Conservation (phyloP, 176 grass and related monocot genomes). For the Juncus effusus region DNA sequence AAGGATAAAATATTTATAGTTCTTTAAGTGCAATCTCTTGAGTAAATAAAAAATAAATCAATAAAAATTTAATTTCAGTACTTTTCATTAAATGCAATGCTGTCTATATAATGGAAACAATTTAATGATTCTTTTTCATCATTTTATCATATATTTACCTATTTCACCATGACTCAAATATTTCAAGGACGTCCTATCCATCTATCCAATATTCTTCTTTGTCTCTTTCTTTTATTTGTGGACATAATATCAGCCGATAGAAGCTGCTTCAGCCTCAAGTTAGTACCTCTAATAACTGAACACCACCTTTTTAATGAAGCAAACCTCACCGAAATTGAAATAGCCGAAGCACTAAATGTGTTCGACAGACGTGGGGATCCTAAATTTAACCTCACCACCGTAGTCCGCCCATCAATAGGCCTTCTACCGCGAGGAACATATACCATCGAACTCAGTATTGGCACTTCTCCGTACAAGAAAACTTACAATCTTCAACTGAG, state of each 20-base stretch:
- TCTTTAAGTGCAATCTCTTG: too few relatives aligned
- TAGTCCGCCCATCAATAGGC: neutral
- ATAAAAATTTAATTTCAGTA: too few relatives aligned
- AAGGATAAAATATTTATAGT: too few relatives aligned
- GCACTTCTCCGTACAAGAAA: neutral
- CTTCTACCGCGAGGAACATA: neutral
- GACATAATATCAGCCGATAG: neutral
- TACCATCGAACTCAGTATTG: neutral
- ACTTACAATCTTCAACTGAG: neutral
- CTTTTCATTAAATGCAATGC: too few relatives aligned
- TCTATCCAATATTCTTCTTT: neutral
- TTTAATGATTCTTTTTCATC: too few relatives aligned
- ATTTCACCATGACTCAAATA: neutral
- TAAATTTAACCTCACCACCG: neutral
- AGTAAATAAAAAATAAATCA: too few relatives aligned
- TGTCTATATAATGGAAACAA: too few relatives aligned
- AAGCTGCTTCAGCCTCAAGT: neutral
- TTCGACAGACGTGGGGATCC: neutral
- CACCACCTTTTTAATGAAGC: too few relatives aligned
- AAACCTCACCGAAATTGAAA: neutral
- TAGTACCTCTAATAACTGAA: neutral
- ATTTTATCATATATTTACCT: too few relatives aligned
- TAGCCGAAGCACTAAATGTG: neutral
- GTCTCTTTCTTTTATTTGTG: neutral
- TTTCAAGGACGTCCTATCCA: neutral